Evolutionary conservation across 768 basidiomycete genomes (phyloP), one percentile per base, ranked within the genome.

Genomic region (Psilocybe tampanensis): DNA sequence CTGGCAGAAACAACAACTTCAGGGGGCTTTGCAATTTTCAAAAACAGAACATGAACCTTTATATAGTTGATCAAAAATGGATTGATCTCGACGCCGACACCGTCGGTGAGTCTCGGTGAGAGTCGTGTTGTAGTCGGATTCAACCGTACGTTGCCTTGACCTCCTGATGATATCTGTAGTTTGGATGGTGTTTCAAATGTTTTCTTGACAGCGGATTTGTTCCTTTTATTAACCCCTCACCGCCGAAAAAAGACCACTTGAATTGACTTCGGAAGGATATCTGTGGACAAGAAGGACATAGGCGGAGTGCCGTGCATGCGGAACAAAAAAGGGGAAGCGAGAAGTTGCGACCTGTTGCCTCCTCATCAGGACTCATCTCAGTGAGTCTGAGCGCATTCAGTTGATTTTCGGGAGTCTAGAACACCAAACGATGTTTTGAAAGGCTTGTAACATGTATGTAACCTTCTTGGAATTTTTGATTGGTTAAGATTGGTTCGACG

Each of bases 91-190:
- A 26, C 50, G 54, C 49, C 50, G 54, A 47, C 29, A 29, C 29
- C 32, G 49, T 55, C 54, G 49, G 44, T 55, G 26, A 48, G 13
- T 32, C 47, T 48, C 47, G 47, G 36, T 39, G 36, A 43, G 51
- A 53, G 52, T 47, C 47, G 36, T 53, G 24, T 55, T 59, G 56
- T 55, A 41, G 64, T 67, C 68, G 65, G 65, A 56, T 50, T 59
- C 58, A 62, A 65, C 64, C 63, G 67, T 57, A 55, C 36, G 65
- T 66, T 66, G 65, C 65, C 65, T 65, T 64, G 62, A 49, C 55
- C 66, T 52, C 64, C 57, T 52, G 61, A 62, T 55, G 57, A 56
- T 50, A 53, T 49, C 41, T 50, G 57, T 52, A 49, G 54, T 48
- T 44, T 36, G 34, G 51, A 47, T 41, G 41, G 43, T 42, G 64